Evolutionary conservation across 2,329 filamentous ascomycete genomes (phyloP).

Genomic region (Gaeumannomyces tritici): DNA sequence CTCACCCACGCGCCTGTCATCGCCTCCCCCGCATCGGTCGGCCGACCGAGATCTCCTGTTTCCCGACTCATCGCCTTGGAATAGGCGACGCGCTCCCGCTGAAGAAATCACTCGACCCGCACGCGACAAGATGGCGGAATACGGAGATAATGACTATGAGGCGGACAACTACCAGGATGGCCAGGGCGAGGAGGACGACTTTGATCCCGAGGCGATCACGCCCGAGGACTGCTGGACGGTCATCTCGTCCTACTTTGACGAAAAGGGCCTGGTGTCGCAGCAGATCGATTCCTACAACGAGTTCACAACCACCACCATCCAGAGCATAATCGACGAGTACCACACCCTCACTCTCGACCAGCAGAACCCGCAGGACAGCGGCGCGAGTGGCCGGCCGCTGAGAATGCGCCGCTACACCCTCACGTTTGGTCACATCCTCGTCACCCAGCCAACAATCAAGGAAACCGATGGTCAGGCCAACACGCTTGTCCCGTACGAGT

Average conservation of each 20-base stretch:
- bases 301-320: constrained; percentile 88
- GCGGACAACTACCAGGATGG: constrained; percentile 38
- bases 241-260: constrained; percentile 93
- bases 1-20: background rate
- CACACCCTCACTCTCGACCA: constrained; percentile 88
- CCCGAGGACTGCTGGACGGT: constrained; percentile 98
- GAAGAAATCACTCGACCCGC: background rate
- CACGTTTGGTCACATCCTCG: constrained; percentile 82
- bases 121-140: constrained; percentile 2
- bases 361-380: constrained; percentile 66
- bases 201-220: constrained; percentile 65
- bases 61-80: background rate
- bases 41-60: background rate
- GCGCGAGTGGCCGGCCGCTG: constrained; percentile 58
- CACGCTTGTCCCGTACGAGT: constrained; percentile 86
- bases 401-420: constrained; percentile 89
- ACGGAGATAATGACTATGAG: constrained; percentile 35
- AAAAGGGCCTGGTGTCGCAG: constrained; percentile 91
- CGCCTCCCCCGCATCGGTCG: background rate
- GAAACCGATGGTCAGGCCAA: constrained; percentile 86
- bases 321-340: constrained; percentile 90
- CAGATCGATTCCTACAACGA: constrained; percentile 98
- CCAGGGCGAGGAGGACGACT: constrained; percentile 55
- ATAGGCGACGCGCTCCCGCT: background rate
- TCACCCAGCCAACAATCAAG: constrained; percentile 82